Evolutionary conservation across 2,329 filamentous ascomycete genomes (phyloP), one percentile per base, ranked within the genome.

Genomic region (Fusarium sp.): DNA sequence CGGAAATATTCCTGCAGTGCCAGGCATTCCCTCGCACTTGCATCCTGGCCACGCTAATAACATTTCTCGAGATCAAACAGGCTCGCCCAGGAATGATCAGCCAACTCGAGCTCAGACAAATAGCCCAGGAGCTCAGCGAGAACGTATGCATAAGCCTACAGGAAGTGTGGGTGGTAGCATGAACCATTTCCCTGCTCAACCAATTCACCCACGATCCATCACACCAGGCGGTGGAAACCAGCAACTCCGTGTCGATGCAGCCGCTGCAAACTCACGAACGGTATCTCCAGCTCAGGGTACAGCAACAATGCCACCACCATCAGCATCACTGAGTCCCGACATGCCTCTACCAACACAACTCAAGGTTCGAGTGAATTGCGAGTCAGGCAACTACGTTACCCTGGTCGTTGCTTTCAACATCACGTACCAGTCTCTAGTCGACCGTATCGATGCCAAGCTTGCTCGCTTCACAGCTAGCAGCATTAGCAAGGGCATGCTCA

Each of bases 391-490:
- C 77, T 97, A 97, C 73, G 92, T 98, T 63, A 98, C 95, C 1
- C 86, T 99, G n/a, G 95, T 99, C 13, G 97, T 97, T 43, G 92
- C 93, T 32, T 97, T 93, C 80, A 97, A 97, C 78, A 98, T 98
- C 75, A 92, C 93, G 42, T 98, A 97, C 80, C 93, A 96, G 72
- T 96, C 93, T 25, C 86, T 99, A 58, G 94, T 96, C 69, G 96
- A 98, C 78, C 92, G 96, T 13, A 98, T 99, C 74, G 96, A 99
- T 77, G 93, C 94, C 28, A 99, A 99, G 80, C 88, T 99, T 61
- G 92, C 92, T 63, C 90, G 93, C 58, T 94, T 94, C 74, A 97
- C 93, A 21, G 91, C 87, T 73, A 92, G 93, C 77, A 94, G 92
- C 55, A 94, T 98, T 75, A 90, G 90, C 73, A 91, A 89, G 76